Evolutionary conservation across 2,329 filamentous ascomycete genomes (phyloP).

Genomic region (Fusarium oxysporum): DNA sequence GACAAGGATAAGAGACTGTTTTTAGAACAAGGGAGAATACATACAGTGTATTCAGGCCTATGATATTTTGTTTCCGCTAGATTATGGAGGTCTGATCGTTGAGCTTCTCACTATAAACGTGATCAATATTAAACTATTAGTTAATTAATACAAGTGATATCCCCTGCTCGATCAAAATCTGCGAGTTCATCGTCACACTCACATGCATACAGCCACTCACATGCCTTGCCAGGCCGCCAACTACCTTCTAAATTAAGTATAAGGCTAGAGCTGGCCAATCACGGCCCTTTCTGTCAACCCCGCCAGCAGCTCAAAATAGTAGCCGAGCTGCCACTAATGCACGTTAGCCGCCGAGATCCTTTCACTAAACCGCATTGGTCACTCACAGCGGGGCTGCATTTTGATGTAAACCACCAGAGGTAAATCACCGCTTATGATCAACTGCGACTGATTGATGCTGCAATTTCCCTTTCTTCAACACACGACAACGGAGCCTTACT

Average conservation of each 20-base stretch:
- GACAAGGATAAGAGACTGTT: constrained; percentile 20
- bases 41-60: not conserved
- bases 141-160: not conserved
- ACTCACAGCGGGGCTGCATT: not conserved
- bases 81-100: not conserved
- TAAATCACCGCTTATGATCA: constrained; percentile 18
- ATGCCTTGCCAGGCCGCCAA: constrained; percentile 18
- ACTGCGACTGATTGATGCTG: not conserved
- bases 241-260: constrained; percentile 35
- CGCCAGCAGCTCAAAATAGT: constrained; percentile 33
- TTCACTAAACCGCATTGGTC: not conserved
- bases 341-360: constrained; percentile 39
- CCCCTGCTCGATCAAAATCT: constrained; percentile 27
- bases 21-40: constrained; percentile 17
- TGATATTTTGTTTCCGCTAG: not conserved
- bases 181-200: constrained; percentile 26
- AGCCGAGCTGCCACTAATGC: constrained; percentile 39
- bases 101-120: not conserved
- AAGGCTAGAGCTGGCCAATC: constrained; percentile 25
- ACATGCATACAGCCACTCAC: constrained; percentile 35
- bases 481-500: constrained; percentile 3
- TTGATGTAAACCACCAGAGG: constrained; percentile 4
- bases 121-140: not conserved
- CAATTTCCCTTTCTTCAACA: not conserved
- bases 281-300: constrained; percentile 4